Evolutionary conservation across 2,329 filamentous ascomycete genomes (phyloP).

Genomic region (Ophiostoma novo-ulmi): DNA sequence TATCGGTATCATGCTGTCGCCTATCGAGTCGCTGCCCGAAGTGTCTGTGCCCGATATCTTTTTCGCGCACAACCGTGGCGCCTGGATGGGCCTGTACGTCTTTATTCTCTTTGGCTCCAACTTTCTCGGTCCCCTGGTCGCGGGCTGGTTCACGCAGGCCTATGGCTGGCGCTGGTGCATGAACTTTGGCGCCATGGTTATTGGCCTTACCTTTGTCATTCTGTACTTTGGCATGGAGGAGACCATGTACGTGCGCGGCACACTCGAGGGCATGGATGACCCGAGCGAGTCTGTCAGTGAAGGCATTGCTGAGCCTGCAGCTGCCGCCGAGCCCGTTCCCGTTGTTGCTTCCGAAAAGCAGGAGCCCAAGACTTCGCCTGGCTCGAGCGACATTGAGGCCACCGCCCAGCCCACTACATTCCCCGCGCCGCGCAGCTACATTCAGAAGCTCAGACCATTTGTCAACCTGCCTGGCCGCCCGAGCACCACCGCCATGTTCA

Average conservation of each 20-base stretch:
- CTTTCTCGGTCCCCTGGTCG: constrained; percentile 44
- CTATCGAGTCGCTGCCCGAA: constrained; percentile 45
- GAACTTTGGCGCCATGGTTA: constrained; percentile 52
- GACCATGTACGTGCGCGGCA: constrained; percentile 48
- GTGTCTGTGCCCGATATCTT: constrained; percentile 32
- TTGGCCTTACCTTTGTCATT: constrained; percentile 44
- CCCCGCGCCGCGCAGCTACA: background rate
- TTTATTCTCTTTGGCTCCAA: constrained; percentile 42
- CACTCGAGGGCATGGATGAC: constrained; percentile 32
- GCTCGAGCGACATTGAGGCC: constrained; percentile 9
- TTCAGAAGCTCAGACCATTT: constrained; percentile 17
- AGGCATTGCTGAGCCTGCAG: background rate
- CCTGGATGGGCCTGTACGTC: constrained; percentile 42
- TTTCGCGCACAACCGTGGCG: constrained; percentile 33
- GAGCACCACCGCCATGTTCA: constrained; percentile 28
- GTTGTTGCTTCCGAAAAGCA: background rate
- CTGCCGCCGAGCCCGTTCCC: background rate
- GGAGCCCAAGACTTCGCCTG: background rate
- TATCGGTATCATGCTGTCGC: constrained; percentile 41
- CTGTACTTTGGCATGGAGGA: constrained; percentile 58
- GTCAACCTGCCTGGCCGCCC: constrained; percentile 27
- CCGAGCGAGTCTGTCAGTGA: constrained; percentile 29
- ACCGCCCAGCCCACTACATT: background rate
- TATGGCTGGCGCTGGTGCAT: constrained; percentile 48
- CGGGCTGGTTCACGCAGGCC: constrained; percentile 46